Evolutionary conservation across 345 rosid genomes (phyloP).

Genomic region (Gossypium anomalum): DNA sequence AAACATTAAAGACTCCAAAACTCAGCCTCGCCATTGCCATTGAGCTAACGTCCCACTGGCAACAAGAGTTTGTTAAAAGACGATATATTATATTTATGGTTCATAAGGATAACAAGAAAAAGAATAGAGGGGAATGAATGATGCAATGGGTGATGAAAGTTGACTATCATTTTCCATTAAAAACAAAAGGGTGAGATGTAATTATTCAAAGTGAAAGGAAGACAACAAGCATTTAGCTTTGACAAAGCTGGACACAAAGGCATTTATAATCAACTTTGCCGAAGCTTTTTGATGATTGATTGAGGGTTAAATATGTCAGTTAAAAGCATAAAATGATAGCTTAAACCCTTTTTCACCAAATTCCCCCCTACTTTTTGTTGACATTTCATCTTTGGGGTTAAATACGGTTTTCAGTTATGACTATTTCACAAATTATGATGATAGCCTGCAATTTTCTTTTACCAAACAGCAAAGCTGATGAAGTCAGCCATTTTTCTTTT

Average conservation of each 20-base stretch:
- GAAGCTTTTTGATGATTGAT: conserved; percentile 5
- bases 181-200: conserved; percentile 18
- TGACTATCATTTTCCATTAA: conserved; percentile 33
- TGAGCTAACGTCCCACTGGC: no score
- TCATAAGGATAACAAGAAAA: no score
- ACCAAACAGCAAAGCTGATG: background rate
- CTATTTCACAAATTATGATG: conserved; percentile 15
- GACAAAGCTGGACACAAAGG: no score
- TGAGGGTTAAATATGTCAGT: conserved; percentile 14
- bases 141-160: conserved; percentile 35
- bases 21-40: no score
- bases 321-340: conserved; percentile 13
- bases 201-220: conserved; percentile 23
- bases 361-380: conserved; percentile 3
- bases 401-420: conserved; percentile 12
- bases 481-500: background rate
- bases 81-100: no score
- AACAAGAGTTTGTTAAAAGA: no score
- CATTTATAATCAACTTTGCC: no score
- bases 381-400: conserved; percentile 13
- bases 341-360: conserved; percentile 1
- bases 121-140: conserved; percentile 12
- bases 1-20: no score
- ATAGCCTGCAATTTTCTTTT: background rate
- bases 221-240: conserved; percentile 21